Evolutionary conservation across 139 green algal species (phyloP), one percentile per base, ranked within the genome.

Genomic region (Coelastrella sp.): DNA sequence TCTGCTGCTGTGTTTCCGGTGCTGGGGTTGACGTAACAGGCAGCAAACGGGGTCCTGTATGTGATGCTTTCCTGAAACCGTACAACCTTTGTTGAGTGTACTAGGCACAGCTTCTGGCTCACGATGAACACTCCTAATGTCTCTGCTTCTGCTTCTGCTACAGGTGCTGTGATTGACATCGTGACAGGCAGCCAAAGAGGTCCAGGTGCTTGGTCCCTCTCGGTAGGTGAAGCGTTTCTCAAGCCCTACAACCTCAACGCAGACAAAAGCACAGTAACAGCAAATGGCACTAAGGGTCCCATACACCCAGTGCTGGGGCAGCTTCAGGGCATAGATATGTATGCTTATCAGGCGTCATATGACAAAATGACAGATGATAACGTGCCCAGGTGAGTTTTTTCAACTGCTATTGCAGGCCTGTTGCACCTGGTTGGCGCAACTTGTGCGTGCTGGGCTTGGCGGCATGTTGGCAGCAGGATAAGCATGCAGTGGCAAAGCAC

Each of bases 141-240:
- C 7, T 11, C 17, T 80, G n/a, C 82, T 32, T 4, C 65, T 78
- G 61, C 83, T 79, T 19, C 84, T 68, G 65, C 84, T 71, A 66
- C 73, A 89, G 73, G 20, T 19, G 73, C 73, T 47, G 75, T 75
- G 16, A 66, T 20, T 0, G 83, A 88, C 32, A 5, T 76, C 8
- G 13, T 88, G 3, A 88, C 83, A 19, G 65, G 65, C 4, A 79
- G 66, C 47, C 3, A 60, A 20, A 66, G 0, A 16, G 83, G 83
- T 56, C 83, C 87, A 64, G 89, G 90, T 58, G 90, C 86, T 16
- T 93, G 90, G 90, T 89, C 71, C 7, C n/a, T 57, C 3, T 73
- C 86, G 3, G 88, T 93, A 17, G 81, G 86, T 0, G 57, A 83
- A 73, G 90, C 90, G 13, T 93, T 93, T 73, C 61, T 90, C 2